phyloP scores from a whole-genome alignment of 176 grass and related monocot genomes.

The Neostapfia colusana region DNA sequence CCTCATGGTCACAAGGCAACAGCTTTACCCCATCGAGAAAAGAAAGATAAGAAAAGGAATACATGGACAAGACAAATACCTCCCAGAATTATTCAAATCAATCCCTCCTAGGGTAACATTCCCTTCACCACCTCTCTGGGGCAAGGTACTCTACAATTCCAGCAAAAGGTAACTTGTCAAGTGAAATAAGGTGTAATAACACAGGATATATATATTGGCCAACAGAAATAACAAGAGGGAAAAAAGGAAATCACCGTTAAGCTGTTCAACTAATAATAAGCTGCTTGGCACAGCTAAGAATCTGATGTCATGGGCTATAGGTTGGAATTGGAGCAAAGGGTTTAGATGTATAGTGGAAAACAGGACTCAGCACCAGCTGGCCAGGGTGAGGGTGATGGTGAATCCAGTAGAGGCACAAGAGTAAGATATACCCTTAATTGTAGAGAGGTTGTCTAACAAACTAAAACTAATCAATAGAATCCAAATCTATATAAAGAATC shows the following conservation, averaged over 20 bases:
- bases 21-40: too few species aligned
- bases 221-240: not conserved
- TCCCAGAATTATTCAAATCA: slow-evolving; percentile 99
- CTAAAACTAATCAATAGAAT: not conserved
- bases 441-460: not conserved
- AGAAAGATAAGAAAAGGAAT: slow-evolving; percentile 20
- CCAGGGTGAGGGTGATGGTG: not conserved
- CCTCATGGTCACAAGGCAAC: too few species aligned
- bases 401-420: not conserved
- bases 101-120: slow-evolving; percentile 95
- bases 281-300: slow-evolving; percentile 3
- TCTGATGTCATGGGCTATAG: not conserved
- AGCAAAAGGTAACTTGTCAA: slow-evolving; percentile 31
- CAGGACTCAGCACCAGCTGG: not conserved
- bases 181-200: slow-evolving; percentile 18
- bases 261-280: not conserved
- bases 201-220: slow-evolving; percentile 18
- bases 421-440: not conserved
- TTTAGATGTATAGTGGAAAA: not conserved
- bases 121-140: slow-evolving; percentile 91
- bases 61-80: slow-evolving; percentile 55
- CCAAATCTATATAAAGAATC: not conserved
- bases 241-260: slow-evolving; percentile 6
- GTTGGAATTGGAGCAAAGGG: not conserved
- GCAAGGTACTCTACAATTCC: slow-evolving; percentile 74